These are phyloP conservation scores for Amanita fuliginea DNA, from an alignment of 768 basidiomycete species.

Conservation along the genomic window DNA sequence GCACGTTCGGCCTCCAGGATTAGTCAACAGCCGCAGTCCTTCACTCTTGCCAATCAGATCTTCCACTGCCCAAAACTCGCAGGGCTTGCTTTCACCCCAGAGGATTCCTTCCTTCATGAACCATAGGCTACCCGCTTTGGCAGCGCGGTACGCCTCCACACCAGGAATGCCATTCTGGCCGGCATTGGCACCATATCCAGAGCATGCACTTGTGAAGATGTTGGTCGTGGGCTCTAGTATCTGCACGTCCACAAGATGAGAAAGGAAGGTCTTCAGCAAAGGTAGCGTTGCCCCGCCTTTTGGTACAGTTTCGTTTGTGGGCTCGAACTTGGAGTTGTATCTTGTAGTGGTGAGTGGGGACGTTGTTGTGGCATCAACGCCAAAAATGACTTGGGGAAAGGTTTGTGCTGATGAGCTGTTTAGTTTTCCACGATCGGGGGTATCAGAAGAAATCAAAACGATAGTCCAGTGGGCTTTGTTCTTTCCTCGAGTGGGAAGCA, in stretches of 20 bases:
- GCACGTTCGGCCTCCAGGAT: conserved; percentile 52
- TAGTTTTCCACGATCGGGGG: conserved; percentile 31
- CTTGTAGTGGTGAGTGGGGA: conserved; percentile 33
- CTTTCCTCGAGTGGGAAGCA: conserved; percentile 69
- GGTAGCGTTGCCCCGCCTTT: conserved; percentile 48
- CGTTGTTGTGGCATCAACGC: conserved; percentile 47
- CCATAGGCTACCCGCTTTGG: conserved; percentile 63
- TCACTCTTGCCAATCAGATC: conserved; percentile 41
- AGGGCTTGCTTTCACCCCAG: conserved; percentile 68
- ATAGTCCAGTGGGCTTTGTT: conserved; percentile 64
- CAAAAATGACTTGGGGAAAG: conserved; percentile 56
- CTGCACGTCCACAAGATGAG: conserved; percentile 25
- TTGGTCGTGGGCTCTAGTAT: conserved; percentile 35
- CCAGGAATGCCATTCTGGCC: conserved; percentile 41
- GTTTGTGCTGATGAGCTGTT: conserved; percentile 20
- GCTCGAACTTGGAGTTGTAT: conserved; percentile 18
- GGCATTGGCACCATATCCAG: conserved; percentile 24
- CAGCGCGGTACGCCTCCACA: conserved; percentile 59
- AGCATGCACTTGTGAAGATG: conserved; percentile 47
- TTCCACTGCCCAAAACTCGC: conserved; percentile 62
- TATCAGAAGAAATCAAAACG: conserved; percentile 48
- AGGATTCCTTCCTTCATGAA: conserved; percentile 59
- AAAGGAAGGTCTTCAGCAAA: conserved; percentile 39
- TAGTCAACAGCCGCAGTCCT: conserved; percentile 44
- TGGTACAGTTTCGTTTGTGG: conserved; percentile 19